phyloP scores from a whole-genome alignment of 306 rosid genomes.

The cucumber (Cucumis sativus) region Cucumber_9930_V3 NC_026656.2:4488001-4488500 shows the following conservation, averaged over 20 bases:
- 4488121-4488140: too few species aligned
- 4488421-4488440: neutral
- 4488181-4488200: too few species aligned
- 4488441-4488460: neutral
- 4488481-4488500: neutral
- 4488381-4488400: neutral
- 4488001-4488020: too few species aligned
- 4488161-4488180: too few species aligned
- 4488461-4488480: neutral
- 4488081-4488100: too few species aligned
- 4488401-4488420: constrained; percentile 2
- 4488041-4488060: too few species aligned
- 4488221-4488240: constrained; percentile 2
- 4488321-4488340: constrained; percentile 7
- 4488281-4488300: neutral
- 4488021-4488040: too few species aligned
- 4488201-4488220: constrained; percentile 11
- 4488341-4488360: constrained; percentile 11
- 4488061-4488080: too few species aligned
- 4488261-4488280: constrained; percentile 4
- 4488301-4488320: neutral
- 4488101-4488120: too few species aligned
- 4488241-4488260: constrained; percentile 1
- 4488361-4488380: neutral
- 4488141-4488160: too few species aligned